Conservation (phyloP, 176 grass and related monocot genomes). For the Phyllostachys edulis region DNA sequence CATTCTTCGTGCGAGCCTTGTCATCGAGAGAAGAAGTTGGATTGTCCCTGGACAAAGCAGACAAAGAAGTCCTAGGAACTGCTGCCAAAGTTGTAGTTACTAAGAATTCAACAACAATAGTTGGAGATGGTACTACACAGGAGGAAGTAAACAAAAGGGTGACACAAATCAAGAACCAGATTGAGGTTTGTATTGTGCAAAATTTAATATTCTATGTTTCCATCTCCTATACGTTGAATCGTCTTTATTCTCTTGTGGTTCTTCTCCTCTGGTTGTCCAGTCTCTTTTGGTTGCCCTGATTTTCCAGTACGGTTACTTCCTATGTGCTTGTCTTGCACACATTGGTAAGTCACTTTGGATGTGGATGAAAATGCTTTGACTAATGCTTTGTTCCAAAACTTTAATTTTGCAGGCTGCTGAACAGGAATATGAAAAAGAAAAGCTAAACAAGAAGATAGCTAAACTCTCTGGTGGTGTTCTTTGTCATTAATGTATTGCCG, state of each 20-base stretch:
- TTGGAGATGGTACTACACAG: slow-evolving; percentile 66
- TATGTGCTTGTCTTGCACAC: neutral
- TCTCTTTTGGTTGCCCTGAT: neutral
- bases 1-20: slow-evolving; percentile 15
- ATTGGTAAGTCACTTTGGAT: neutral
- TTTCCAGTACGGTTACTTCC: neutral
- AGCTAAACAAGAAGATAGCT: slow-evolving; percentile 61
- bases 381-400: neutral
- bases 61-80: slow-evolving; percentile 46
- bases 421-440: slow-evolving; percentile 75
- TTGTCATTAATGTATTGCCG: slow-evolving; percentile 45
- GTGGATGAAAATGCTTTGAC: neutral
- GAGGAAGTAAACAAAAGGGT: slow-evolving; percentile 58
- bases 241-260: neutral
- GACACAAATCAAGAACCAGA: slow-evolving; percentile 54
- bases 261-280: neutral
- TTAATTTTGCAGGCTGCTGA: slow-evolving; percentile 24
- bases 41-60: slow-evolving; percentile 64
- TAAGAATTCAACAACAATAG: slow-evolving; percentile 65
- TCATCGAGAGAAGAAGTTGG: slow-evolving; percentile 69
- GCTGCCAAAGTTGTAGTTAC: slow-evolving; percentile 57
- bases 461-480: slow-evolving; percentile 79
- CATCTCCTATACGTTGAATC: neutral
- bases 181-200: slow-evolving; percentile 40
- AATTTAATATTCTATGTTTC: neutral